A percentile compares a stretch with the other conserved stretches of the same genome.
These are phyloP conservation scores for Phytophthora podocarpi DNA, from an alignment of 352 stramenopile genomes.

Conservation along the genomic window DNA sequence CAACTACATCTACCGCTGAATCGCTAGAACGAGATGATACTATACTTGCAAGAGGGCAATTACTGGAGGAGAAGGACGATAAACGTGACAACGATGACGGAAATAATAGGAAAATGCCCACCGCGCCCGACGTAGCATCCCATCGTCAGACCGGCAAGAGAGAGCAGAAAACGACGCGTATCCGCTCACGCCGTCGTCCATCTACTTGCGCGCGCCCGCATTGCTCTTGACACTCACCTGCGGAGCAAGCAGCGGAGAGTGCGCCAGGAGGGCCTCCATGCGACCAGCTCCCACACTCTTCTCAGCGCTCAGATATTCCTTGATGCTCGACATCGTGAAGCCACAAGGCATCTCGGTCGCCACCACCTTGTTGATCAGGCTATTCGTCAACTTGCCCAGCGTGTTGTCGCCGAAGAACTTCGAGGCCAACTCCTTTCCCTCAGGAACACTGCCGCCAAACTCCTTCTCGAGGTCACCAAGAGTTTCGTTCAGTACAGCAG, in stretches of 20 bases:
- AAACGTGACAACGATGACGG: too few relatives aligned
- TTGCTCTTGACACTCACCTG: conserved; percentile 74
- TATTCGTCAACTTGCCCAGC: conserved; percentile 70
- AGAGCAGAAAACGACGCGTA: conserved; percentile 78
- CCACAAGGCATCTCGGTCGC: conserved; percentile 83
- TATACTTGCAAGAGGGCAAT: too few relatives aligned
- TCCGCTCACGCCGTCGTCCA: conserved; percentile 70
- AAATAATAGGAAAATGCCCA: too few relatives aligned
- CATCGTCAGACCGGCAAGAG: conserved; percentile 42
- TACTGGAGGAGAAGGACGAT: too few relatives aligned
- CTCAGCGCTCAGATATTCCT: conserved; percentile 60
- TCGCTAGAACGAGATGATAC: too few relatives aligned
- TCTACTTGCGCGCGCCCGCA: conserved; percentile 74
- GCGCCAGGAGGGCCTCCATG: conserved; percentile 77
- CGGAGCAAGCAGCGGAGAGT: conserved; percentile 67
- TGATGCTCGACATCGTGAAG: conserved; percentile 83
- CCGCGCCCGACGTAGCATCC: conserved; percentile 27
- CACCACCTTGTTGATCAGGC: conserved; percentile 78
- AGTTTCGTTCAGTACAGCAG: conserved; percentile 89
- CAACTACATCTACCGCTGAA: too few relatives aligned
- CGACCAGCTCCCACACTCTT: conserved; percentile 72
- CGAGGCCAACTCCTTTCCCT: conserved; percentile 73
- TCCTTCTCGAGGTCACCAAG: conserved; percentile 89
- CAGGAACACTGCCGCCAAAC: conserved; percentile 69
- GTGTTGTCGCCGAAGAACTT: conserved; percentile 75